phyloP scores from a whole-genome alignment of 2,329 filamentous ascomycete genomes.

The Cadophora malorum region DNA sequence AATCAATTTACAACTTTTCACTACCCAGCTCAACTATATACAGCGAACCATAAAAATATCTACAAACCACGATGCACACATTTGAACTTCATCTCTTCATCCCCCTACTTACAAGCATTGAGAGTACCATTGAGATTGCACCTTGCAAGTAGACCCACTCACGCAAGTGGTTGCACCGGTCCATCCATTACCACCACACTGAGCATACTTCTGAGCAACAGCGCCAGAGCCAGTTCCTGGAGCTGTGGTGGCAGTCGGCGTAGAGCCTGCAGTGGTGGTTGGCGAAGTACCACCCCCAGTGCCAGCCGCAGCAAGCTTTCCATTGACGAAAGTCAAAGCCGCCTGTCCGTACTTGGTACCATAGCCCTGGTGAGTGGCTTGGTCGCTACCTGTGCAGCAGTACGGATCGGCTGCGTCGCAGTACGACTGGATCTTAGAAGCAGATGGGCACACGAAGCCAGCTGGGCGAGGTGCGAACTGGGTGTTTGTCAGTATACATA shows the following conservation, averaged over 20 bases:
- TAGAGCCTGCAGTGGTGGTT: slow-evolving; percentile 14
- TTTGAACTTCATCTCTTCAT: neutral
- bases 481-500: slow-evolving; percentile 11
- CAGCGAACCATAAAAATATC: neutral
- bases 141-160: slow-evolving; percentile 27
- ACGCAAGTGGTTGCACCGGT: slow-evolving; percentile 30
- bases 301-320: slow-evolving; percentile 49
- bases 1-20: neutral
- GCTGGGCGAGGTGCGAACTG: slow-evolving; percentile 62
- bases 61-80: neutral
- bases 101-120: slow-evolving; percentile 30
- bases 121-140: slow-evolving; percentile 29
- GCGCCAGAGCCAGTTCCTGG: slow-evolving; percentile 1
- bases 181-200: slow-evolving; percentile 33
- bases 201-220: slow-evolving; percentile 9
- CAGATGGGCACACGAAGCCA: slow-evolving; percentile 60
- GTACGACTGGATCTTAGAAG: slow-evolving; percentile 63
- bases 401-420: slow-evolving; percentile 66
- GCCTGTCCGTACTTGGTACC: slow-evolving; percentile 61
- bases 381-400: slow-evolving; percentile 65
- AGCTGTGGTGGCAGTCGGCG: slow-evolving; percentile 15
- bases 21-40: slow-evolving; percentile 16
- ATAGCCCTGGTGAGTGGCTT: slow-evolving; percentile 62
- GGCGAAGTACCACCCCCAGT: slow-evolving; percentile 20
- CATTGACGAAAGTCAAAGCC: slow-evolving; percentile 63